Conservation (phyloP, 345 rosid species). For the Arabidopsis suecica region DNA sequence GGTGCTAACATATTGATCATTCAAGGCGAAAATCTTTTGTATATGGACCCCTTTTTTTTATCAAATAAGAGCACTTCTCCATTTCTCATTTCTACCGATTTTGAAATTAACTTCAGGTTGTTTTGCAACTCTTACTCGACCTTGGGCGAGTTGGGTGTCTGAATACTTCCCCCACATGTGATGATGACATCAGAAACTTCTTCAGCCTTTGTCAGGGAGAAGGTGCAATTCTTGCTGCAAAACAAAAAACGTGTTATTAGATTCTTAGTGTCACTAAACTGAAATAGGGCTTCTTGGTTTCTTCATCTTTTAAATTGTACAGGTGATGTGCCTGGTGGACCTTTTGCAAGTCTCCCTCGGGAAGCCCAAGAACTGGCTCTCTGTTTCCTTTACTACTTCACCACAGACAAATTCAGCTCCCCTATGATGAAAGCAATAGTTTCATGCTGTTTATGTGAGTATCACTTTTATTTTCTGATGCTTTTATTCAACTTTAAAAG, state of each 20-base stretch:
- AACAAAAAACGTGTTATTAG: not conserved
- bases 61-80: not conserved
- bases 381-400: conserved; percentile 70
- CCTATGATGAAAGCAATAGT: conserved; percentile 63
- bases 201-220: conserved; percentile 55
- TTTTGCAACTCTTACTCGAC: conserved; percentile 67
- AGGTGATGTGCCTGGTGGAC: conserved; percentile 69
- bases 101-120: conserved; percentile 52
- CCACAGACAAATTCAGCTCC: conserved; percentile 50
- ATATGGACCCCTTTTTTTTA: conserved; percentile 20
- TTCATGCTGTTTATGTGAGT: conserved; percentile 76
- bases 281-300: conserved; percentile 19
- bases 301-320: conserved; percentile 33
- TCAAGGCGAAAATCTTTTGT: conserved; percentile 18
- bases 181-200: conserved; percentile 66
- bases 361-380: conserved; percentile 72
- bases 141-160: conserved; percentile 64
- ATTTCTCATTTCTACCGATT: conserved; percentile 31
- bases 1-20: conserved; percentile 50
- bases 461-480: conserved; percentile 5
- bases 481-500: conserved; percentile 6
- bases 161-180: conserved; percentile 52
- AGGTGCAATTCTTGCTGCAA: conserved; percentile 49
- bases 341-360: conserved; percentile 67
- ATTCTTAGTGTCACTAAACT: conserved; percentile 19